Evolutionary conservation across 805 yeast genomes (phyloP), one percentile per base, ranked within the genome.

Genomic region (Zygotorulaspora danielsina): DNA sequence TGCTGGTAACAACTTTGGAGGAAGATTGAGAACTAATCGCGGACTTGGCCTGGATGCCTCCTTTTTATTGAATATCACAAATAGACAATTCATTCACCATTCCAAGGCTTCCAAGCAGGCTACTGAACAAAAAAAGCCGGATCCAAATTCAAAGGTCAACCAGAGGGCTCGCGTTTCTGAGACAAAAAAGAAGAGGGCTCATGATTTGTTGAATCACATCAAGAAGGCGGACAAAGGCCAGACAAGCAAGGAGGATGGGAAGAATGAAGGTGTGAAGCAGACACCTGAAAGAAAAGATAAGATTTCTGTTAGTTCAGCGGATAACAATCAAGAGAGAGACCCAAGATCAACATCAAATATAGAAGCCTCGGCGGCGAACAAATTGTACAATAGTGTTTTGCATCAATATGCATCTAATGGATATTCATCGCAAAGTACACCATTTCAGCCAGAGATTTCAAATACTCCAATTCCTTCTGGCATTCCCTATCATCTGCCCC

Each of bases 1-100:
- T 36, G 84, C 93, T 33, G 97, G 97, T 52, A 81, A 79, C 57
- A 78, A 73, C 18, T 71, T 93, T 66, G 84, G 79, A 50, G 95
- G 95, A 4, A 78, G 85, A 58, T 70, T 88, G 53, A 66, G 65
- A 37, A 75, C 90, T 4, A 83, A 79, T 53, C 79, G 98, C 55
- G 98, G 97, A 13, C 64, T 87, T 50, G 78, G 83, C 17, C 76
- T 93, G 39, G 95, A 85, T 48, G 79, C 95, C 0, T 78, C 90
- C 0, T 72, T 85, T 39, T 79, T 93, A 24, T 71, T 93, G 64
- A 93, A 93, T 58, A 56, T 90, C 35, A 71, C 90, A 4, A 66
- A 76, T 52, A 75, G 75, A 46, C 96, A 90, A 59, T 76, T 85
- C 52, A 77, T 84, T 27, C 84, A 73, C 59, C 89, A 84, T 51